Evolutionary conservation across 306 rosid genomes (phyloP).

Genomic region (Heteromeles arbutifolia): DNA sequence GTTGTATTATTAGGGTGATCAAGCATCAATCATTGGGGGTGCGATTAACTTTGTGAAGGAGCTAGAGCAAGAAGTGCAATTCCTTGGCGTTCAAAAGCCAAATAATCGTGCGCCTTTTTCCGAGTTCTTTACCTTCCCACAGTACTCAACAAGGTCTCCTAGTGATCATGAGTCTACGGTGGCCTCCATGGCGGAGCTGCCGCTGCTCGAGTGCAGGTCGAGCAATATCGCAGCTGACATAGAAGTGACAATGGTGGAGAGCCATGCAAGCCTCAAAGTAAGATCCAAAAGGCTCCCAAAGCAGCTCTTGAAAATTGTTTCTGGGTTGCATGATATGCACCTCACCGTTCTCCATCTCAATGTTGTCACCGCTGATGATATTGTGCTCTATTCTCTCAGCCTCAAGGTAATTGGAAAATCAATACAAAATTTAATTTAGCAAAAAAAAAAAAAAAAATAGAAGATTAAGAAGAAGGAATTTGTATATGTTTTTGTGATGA

Average conservation of each 20-base stretch:
- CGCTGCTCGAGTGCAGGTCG: not conserved
- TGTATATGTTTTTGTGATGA: not conserved
- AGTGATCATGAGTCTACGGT: constrained; percentile 17
- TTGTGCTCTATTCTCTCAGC: constrained; percentile 67
- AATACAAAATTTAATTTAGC: not conserved
- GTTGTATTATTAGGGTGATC: constrained; percentile 63
- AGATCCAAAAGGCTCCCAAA: constrained; percentile 64
- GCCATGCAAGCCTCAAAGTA: constrained; percentile 83
- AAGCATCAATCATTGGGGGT: constrained; percentile 89
- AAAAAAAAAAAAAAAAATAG: not conserved
- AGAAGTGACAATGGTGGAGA: constrained; percentile 90
- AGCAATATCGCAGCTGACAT: constrained; percentile 46
- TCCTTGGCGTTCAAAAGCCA: constrained; percentile 40
- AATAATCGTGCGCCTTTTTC: constrained; percentile 50
- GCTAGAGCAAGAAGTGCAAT: constrained; percentile 76
- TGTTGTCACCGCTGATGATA: constrained; percentile 50
- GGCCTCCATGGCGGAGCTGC: constrained; percentile 18
- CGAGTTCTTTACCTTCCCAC: constrained; percentile 84
- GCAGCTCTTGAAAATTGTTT: constrained; percentile 66
- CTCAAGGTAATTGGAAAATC: constrained; percentile 49
- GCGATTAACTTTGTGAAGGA: constrained; percentile 90
- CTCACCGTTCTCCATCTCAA: constrained; percentile 86
- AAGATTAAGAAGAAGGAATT: not conserved
- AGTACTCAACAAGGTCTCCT: constrained; percentile 45
- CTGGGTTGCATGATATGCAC: constrained; percentile 57